Evolutionary conservation across 208 protist species (phyloP), one percentile per base, ranked within the genome.

Genomic region (Leishmania gerbilli): DNA sequence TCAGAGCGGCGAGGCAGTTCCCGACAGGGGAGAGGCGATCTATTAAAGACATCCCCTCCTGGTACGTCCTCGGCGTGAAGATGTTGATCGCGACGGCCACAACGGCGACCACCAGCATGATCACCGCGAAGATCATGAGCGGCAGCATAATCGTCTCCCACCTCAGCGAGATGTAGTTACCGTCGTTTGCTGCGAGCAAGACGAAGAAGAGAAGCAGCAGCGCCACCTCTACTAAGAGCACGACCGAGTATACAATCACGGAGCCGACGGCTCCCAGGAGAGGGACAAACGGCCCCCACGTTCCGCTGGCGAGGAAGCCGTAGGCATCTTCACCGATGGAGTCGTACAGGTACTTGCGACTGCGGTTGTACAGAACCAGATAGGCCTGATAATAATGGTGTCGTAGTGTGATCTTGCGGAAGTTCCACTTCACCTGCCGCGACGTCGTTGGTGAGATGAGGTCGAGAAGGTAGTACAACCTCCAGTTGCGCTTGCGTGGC

Each of bases 331-430:
- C 95, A 79, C 95, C 95, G 45, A 91, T 80, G 8, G 83, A 76
- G 83, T 97, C 95, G 85, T 96, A 97, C 9, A 97, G 83, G 82
- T 88, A 92, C 76, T 96, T 96, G 74, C 93, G 92, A 37, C 87
- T 88, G 51, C 82, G 81, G 85, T 94, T 94, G 84, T 90, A 95
- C 17, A 97, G 87, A 27, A 95, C 88, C 67, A 93, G 84, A 81
- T 96, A 97, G 45, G 95, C 95, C 79, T 96, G 92, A 72, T 95
- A 94, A 82, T 95, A 97, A 79, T 96, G 95, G 82, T 95, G 90
- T 45, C 95, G 95, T 67, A 97, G 85, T 15, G 95, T 95, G 3
- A 95, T 89, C 76, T 96, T 97, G 79, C 93, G 88, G 74, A 96
- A 95, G 68, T 87, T 93, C 90, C 90, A 95, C 79, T 96, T 95